A percentile compares a stretch with the other conserved stretches of the same genome.
Conservation (phyloP, 257 asterid species). For the Eustoma russellianum region DNA sequence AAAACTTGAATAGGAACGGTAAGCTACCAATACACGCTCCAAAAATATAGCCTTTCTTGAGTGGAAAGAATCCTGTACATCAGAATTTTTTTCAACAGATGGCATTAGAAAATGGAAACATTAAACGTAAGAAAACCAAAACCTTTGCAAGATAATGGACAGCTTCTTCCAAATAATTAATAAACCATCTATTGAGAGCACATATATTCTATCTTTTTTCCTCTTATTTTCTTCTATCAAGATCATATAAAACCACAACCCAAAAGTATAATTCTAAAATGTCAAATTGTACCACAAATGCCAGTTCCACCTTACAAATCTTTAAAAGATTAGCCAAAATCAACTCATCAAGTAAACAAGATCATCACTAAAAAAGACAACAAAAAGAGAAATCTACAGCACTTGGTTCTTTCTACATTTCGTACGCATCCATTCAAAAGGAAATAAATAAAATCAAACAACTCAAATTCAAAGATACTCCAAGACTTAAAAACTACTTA, state of each 20-base stretch:
- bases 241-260: too few relatives aligned
- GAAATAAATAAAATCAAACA: slow-evolving; percentile 1
- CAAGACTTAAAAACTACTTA: neutral
- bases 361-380: neutral
- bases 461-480: neutral
- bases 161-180: neutral
- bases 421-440: neutral
- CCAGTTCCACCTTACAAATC: neutral
- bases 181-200: neutral
- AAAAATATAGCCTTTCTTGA: slow-evolving; percentile 10
- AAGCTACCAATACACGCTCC: slow-evolving; percentile 14
- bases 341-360: slow-evolving; percentile 1
- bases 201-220: neutral
- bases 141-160: slow-evolving; percentile 4
- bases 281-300: neutral
- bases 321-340: neutral
- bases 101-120: slow-evolving; percentile 24
- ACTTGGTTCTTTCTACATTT: neutral
- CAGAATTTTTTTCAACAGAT: slow-evolving; percentile 25
- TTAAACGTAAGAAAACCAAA: slow-evolving; percentile 16
- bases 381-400: slow-evolving; percentile 1
- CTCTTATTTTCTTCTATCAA: neutral
- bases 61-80: slow-evolving; percentile 26
- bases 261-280: neutral
- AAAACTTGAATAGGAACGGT: slow-evolving; percentile 14